Conservation (phyloP, 805 yeast genomes). For the Dipodascus geniculatus region DNA sequence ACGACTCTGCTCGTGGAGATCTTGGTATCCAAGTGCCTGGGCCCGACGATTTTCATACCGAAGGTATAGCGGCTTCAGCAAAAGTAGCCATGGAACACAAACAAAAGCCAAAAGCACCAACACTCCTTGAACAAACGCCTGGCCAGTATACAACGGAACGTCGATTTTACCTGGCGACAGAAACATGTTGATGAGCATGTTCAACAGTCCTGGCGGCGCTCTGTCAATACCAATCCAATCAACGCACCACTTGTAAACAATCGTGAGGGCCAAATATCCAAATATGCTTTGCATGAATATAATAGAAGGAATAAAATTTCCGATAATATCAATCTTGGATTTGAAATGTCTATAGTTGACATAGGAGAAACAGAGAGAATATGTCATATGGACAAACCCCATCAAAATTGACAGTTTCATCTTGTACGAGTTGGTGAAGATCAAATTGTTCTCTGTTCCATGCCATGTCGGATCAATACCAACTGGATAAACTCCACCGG, state of each 20-base stretch:
- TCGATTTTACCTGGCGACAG: slow-evolving; percentile 81
- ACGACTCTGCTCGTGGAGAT: slow-evolving; percentile 33
- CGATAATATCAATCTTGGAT: slow-evolving; percentile 70
- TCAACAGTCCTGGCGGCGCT: slow-evolving; percentile 87
- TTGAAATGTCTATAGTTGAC: slow-evolving; percentile 64
- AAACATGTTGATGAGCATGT: slow-evolving; percentile 95
- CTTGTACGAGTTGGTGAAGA: slow-evolving; percentile 90
- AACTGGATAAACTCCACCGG: slow-evolving; percentile 57
- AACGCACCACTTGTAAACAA: slow-evolving; percentile 86
- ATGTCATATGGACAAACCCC: slow-evolving; percentile 93
- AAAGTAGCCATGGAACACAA: slow-evolving; percentile 88
- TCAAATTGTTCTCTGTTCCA: slow-evolving; percentile 81
- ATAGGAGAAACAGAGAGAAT: slow-evolving; percentile 70
- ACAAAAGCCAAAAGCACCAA: slow-evolving; percentile 62
- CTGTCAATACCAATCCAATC: slow-evolving; percentile 73
- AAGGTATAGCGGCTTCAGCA: slow-evolving; percentile 71
- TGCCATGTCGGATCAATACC: slow-evolving; percentile 97
- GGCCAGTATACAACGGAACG: slow-evolving; percentile 71
- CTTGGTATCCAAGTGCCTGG: slow-evolving; percentile 40
- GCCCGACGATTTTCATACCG: slow-evolving; percentile 41
- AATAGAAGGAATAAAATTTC: slow-evolving; percentile 88
- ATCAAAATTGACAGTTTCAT: slow-evolving; percentile 91
- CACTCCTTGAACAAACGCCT: slow-evolving; percentile 59
- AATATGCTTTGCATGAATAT: slow-evolving; percentile 94
- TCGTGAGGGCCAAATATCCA: slow-evolving; percentile 78